These are phyloP conservation scores for Craspedostauros australis DNA, from an alignment of 108 stramenopile genomes.

Conservation along the genomic window DNA sequence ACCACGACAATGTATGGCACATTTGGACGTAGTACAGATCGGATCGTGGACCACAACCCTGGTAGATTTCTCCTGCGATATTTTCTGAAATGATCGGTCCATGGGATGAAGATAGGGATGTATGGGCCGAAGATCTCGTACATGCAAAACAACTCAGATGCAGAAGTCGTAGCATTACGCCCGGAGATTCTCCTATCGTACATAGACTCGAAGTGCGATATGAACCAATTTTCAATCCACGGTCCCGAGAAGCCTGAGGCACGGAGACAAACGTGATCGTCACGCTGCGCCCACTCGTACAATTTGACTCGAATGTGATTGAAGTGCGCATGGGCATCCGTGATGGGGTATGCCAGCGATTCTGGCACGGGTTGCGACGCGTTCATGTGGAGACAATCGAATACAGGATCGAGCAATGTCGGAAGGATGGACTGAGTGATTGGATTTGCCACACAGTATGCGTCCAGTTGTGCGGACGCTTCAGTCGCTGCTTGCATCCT, in stretches of 20 bases:
- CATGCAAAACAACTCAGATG: neutral
- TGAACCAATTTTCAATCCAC: conserved; percentile 8
- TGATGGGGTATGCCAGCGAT: too few relatives aligned
- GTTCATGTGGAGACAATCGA: too few relatives aligned
- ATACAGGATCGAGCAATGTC: too few relatives aligned
- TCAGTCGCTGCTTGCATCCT: too few relatives aligned
- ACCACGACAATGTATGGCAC: conserved; percentile 3
- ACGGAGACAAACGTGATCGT: neutral
- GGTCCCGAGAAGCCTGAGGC: neutral
- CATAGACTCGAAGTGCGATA: conserved; percentile 2
- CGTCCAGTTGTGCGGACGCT: too few relatives aligned
- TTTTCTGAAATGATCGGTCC: conserved; percentile 7
- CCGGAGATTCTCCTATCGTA: too few relatives aligned
- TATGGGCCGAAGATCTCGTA: conserved; percentile 7
- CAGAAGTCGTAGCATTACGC: too few relatives aligned
- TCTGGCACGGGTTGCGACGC: too few relatives aligned
- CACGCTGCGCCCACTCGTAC: neutral
- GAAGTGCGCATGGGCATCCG: conserved; percentile 5
- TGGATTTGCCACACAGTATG: too few relatives aligned
- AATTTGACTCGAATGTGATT: neutral
- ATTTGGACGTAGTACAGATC: conserved; percentile 2
- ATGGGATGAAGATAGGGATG: conserved; percentile 5
- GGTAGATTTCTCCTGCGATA: too few relatives aligned
- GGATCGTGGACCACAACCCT: too few relatives aligned
- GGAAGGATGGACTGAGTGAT: too few relatives aligned